Base-by-base conservation (phyloP, 495 filamentous ascomycete genomes). In the Platismatia glauca region DNA sequence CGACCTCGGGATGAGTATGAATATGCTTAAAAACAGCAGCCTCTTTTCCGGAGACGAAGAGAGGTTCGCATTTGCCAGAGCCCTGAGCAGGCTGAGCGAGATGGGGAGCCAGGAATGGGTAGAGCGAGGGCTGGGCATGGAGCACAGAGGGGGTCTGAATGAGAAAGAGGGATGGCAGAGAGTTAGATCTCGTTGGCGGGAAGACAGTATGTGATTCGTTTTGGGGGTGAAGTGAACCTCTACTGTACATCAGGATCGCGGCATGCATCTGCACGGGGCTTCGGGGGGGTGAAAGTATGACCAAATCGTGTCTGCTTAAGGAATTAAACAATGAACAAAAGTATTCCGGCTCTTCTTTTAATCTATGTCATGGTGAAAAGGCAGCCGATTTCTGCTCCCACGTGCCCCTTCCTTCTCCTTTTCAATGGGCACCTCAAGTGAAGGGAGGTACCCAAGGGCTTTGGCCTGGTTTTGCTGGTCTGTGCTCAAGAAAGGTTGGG, bases 51-150 rank as follows among this genome's bases (percentile, higher is more conserved):
- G 94, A 20, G 94, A 97, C 58, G 94, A 98, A 79, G 94, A 98
- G 76, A 80, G 89, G 9, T 98, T 98, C 76, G 94, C 94, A 0
- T 98, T 98, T 74, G 91, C 91, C 57, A 79, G 94, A 27, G 94
- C 94, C 8, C 70, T 97, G 66, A 91, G 87, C 38, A 77, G 94
- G 60, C 76, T 98, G 67, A 85, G 76, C 22, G 90, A 97, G 76
- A 98, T 98, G 94, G 91, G 90, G 3, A 92, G 89, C 67, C 83
- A 86, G 73, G 85, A 95, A 71, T 98, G 95, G 95, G 86, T 97
- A 20, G 95, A 97, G 77, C 74, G 89, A 7, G 92, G 91, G 0
- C 76, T 95, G 81, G 86, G 84, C 15, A 72, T 86, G 63, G 81
- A 79, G 70, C 73, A 71, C 12, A 71, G 77, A 35, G 81, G 85